These are phyloP conservation scores for Actinomortierella ambigua DNA, from an alignment of 371 early-diverging fungal genomes.

Conservation along the genomic window DNA sequence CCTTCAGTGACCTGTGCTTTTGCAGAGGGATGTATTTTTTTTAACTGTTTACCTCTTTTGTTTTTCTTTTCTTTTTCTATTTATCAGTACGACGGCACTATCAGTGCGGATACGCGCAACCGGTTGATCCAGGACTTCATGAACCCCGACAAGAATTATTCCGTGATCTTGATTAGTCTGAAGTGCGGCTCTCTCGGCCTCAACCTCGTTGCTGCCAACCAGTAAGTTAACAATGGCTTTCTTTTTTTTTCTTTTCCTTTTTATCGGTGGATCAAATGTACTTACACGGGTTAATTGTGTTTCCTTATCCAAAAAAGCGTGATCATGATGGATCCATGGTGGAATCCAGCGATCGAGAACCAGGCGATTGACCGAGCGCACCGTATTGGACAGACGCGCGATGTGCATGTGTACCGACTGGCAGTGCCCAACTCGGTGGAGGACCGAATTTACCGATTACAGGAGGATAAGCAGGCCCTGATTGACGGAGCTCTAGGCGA, in stretches of 20 bases:
- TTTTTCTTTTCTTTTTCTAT: background rate
- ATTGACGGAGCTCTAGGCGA: constrained; percentile 42
- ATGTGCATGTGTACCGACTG: constrained; percentile 53
- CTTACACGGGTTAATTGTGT: background rate
- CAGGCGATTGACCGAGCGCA: constrained; percentile 80
- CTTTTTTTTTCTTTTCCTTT: background rate
- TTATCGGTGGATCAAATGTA: background rate
- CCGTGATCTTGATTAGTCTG: constrained; percentile 69
- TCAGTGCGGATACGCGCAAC: constrained; percentile 49
- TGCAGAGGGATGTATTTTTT: background rate
- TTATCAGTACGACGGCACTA: constrained; percentile 53
- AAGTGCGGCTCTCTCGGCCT: constrained; percentile 77
- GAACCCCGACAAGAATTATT: constrained; percentile 47
- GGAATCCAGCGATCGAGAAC: constrained; percentile 83
- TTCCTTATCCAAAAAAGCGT: constrained; percentile 77
- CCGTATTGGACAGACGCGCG: constrained; percentile 68
- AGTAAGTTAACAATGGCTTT: constrained; percentile 40
- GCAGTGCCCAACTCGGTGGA: constrained; percentile 51
- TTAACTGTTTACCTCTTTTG: background rate
- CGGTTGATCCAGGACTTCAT: constrained; percentile 51
- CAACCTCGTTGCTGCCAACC: constrained; percentile 77
- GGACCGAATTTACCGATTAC: constrained; percentile 51
- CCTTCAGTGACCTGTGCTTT: background rate
- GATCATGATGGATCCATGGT: constrained; percentile 81
- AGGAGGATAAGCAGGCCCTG: constrained; percentile 40